Evolutionary conservation across 2,329 filamentous ascomycete species (phyloP), one percentile per base, ranked within the genome.

Genomic region (Penicillium occitanis): DNA sequence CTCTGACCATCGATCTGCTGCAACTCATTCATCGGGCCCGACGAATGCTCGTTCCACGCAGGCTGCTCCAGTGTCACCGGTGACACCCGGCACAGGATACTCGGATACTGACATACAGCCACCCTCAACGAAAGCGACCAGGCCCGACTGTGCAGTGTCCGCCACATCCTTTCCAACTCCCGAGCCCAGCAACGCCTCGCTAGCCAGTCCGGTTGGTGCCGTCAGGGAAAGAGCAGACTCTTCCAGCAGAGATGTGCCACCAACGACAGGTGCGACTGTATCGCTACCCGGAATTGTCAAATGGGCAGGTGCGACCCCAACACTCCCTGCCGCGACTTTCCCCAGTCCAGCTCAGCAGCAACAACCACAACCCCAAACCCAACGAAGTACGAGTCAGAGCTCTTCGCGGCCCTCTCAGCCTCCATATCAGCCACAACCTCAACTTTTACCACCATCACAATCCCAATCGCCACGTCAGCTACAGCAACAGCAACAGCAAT

Each of bases 141-240:
- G 58, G 3, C 22, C 13, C 37, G 57, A 60, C 57, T 42, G 11
- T 3, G 28, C 40, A 30, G 35, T 42, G 61, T 19, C 70, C 65
- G 53, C 13, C 63, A 2, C 64, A 67, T 67, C 73, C 4, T 70
- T 75, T 58, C 73, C 71, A 14, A 75, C 75, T 8, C 74, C 76
- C 1, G 74, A 73, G 46, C 73, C 71, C 28, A 76, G 73, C 61
- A 70, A 71, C 65, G 68, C 67, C 33, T 73, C 72, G 42, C 68
- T 71, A 61, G 64, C 70, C 19, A 77, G 73, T 65, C 74, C 75
- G 5, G 61, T 68, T 48, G 67, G 57, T 53, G 64, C 69, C 50
- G 66, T 40, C 53, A 57, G 67, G 46, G 70, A 70, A 61, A 64
- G 61, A 48, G n/a, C n/a, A 11, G n/a, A 2, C 33, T 22, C 53